These are phyloP conservation scores for Pyrus betulifolia DNA, from an alignment of 306 rosid genomes.

Conservation along the genomic window DNA sequence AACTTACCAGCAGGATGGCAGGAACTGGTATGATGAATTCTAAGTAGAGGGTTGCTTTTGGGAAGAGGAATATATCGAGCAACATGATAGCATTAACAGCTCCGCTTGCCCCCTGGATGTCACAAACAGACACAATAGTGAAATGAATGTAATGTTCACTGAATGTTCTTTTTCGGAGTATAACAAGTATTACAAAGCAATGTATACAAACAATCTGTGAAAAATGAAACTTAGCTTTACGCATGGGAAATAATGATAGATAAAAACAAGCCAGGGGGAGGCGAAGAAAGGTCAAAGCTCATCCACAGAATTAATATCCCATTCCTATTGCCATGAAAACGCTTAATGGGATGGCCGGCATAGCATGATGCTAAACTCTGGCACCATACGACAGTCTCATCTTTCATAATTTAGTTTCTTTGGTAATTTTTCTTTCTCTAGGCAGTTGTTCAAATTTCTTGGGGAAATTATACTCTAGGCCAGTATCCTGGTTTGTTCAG, in stretches of 20 bases:
- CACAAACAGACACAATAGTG: constrained; percentile 20
- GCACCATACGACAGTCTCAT: not conserved
- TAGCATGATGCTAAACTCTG: not conserved
- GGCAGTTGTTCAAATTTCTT: not conserved
- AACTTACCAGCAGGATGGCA: constrained; percentile 62
- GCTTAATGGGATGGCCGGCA: not conserved
- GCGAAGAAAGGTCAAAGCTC: not conserved
- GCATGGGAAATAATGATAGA: not conserved
- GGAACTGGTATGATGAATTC: constrained; percentile 75
- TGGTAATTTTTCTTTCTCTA: not conserved
- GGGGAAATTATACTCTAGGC: not conserved
- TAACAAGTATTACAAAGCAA: not conserved
- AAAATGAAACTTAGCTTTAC: not conserved
- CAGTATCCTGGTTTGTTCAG: not conserved
- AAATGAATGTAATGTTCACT: constrained; percentile 15
- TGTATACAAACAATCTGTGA: not conserved
- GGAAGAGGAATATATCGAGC: constrained; percentile 79
- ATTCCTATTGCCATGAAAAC: not conserved
- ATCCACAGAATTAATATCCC: not conserved
- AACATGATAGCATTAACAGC: constrained; percentile 78
- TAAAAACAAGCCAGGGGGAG: not conserved
- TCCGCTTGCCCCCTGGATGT: constrained; percentile 78
- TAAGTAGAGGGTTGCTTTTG: constrained; percentile 49
- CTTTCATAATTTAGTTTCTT: not conserved
- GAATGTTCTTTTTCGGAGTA: not conserved